Base-by-base conservation (phyloP, 2,329 filamentous ascomycete genomes). In the Sporothrix pallida region DNA sequence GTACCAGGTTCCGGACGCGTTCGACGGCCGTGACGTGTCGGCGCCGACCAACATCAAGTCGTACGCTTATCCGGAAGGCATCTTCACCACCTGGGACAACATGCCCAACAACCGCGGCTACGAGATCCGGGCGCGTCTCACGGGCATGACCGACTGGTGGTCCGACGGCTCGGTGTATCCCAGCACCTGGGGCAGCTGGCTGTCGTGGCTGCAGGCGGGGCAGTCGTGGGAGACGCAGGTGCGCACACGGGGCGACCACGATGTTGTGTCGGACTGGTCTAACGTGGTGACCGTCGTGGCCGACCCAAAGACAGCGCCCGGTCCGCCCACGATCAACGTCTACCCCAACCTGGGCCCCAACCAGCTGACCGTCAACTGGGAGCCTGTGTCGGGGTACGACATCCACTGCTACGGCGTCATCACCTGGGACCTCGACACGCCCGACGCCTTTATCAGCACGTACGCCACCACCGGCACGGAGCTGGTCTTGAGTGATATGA, bases 51-150 rank as follows among this genome's bases (percentile, higher is more conserved):
- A 54, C 52, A 3, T 54, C 52, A 10, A 7, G 52, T 9, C 52
- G n/a, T 54, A n/a, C 6, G n/a, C n/a, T 15, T 54, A 54, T 9
- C 52, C 52, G 1, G 52, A 54, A 10, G 52, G 52, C 52, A 23
- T 54, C n/a, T 54, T 54, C 10, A 54, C 52, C 2, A 54, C 52
- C 2, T 54, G 52, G 52, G 52, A 54, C 52, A 54, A 9, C n/a
- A 54, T 54, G 52, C n/a, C n/a, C 52, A 54, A 54, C 52, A 54
- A 23, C 52, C 52, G 52, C n/a, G 52, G 52, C 52, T 54, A 54
- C 52, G 3, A 9, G 3, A 54, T 54, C 10, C n/a, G 52, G 4
- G n/a, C 52, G 2, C 17, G 52, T 1, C 3, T 54, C n/a, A 9
- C 52, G 1, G 52, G 52, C 52, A 9, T 9, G n/a, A 9, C 52